Evolutionary conservation across 2,329 filamentous ascomycete genomes (phyloP).

Genomic region (Pseudocercospora fijiensis): DNA sequence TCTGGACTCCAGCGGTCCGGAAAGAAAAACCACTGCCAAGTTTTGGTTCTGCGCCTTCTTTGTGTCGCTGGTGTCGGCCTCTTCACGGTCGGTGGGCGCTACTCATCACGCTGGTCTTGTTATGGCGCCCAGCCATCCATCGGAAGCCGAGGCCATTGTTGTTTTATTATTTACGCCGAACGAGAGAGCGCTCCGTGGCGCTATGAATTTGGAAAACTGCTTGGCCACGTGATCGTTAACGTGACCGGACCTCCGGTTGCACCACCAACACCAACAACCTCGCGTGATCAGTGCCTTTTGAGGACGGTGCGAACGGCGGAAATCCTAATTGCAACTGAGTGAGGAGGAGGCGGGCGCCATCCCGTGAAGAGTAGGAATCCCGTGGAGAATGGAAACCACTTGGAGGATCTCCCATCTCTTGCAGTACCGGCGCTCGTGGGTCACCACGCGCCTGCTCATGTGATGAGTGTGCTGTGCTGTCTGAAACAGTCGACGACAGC

Average conservation of each 20-base stretch:
- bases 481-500: neutral
- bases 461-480: neutral
- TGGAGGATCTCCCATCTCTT: neutral
- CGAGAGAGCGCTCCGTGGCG: neutral
- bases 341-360: neutral
- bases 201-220: neutral
- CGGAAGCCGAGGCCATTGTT: neutral
- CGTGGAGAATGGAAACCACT: too few species aligned
- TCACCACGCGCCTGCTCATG: neutral
- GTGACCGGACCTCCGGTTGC: neutral
- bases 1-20: neutral
- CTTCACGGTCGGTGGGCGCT: neutral
- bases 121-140: neutral
- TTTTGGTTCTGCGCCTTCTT: neutral
- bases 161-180: neutral
- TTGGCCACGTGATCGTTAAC: neutral
- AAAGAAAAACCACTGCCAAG: neutral
- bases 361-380: too few species aligned
- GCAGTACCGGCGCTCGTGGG: neutral
- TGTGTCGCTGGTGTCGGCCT: neutral
- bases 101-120: neutral
- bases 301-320: neutral
- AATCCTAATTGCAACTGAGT: neutral
- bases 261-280: neutral
- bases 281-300: neutral